Percentiles rank a stretch among this genome's conserved stretches.
Conservation (phyloP, 2,329 filamentous ascomycete species). For the Arthrinium puccinioides region DNA sequence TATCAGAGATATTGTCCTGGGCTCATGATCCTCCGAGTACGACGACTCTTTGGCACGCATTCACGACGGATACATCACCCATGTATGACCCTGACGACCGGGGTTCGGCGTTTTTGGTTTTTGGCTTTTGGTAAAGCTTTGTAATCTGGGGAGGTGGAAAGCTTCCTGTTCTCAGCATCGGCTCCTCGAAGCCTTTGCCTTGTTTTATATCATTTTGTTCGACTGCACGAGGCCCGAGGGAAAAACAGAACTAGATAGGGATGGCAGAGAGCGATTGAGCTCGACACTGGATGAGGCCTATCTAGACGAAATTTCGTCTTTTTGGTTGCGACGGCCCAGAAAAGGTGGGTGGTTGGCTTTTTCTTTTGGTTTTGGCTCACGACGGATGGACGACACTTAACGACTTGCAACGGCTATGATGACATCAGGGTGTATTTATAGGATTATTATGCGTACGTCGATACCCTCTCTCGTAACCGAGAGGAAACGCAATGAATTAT, state of each 20-base stretch:
- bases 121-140: not conserved
- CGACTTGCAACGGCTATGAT: slow-evolving; percentile 9
- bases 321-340: no score
- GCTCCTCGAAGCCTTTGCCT: no score
- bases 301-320: no score
- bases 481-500: no score
- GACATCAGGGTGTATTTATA: slow-evolving; percentile 7
- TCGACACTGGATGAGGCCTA: no score
- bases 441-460: not conserved
- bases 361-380: slow-evolving; percentile 3
- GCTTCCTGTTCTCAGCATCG: no score
- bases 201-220: no score
- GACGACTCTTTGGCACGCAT: slow-evolving; percentile 1
- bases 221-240: no score
- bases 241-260: no score
- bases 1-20: slow-evolving; percentile 52
- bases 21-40: slow-evolving; percentile 7
- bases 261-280: no score
- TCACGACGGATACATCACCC: slow-evolving; percentile 2
- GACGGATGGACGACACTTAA: slow-evolving; percentile 6
- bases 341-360: not conserved
- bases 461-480: no score
- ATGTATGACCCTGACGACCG: slow-evolving; percentile 1
- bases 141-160: slow-evolving; percentile 3
- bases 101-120: slow-evolving; percentile 1